Base-by-base conservation (phyloP, 805 yeast species). In the Ogataea chonburiensis region DNA sequence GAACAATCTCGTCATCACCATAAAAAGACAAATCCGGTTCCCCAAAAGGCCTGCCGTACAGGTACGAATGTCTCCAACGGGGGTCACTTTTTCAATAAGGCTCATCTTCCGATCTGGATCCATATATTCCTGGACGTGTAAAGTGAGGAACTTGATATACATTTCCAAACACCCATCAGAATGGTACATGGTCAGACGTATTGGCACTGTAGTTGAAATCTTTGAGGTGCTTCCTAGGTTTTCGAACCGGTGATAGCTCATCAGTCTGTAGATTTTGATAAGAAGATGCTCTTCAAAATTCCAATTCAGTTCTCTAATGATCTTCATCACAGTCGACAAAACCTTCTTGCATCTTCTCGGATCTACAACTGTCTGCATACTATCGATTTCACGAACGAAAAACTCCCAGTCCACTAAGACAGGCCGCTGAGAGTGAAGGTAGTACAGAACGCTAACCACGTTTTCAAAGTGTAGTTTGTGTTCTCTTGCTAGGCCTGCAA, bases 1-100 rank as follows among this genome's bases (percentile, higher is more conserved):
- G 46, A 63, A 61, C 1, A 60, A 37, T 24, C 46, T 37, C 2
- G 57, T 45, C 53, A 60, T 50, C 17, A 55, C 45, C 26, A 63
- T 37, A 14, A 62, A 38, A 3, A 63, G 37, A 25, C 59, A 56
- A 4, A 55, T 45, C 24, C 67, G 42, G 41, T 59, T 61, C 24
- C 49, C 50, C 13, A 63, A 37, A 3, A 57, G 44, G 1, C 28
- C 24, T 3, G 45, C 15, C 4, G 55, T 48, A 37, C 54, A 52
- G 3, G 58, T 54, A 23, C 45, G 40, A 8, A 59, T 44, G 15
- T 55, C 51, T 12, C 63, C 57, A 9, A 62, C 49, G 1, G 68
- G 68, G 7, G 55, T 58, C 14, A 63, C 40, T 27, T 60, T 60
- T 20, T 62, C 67, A 13, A 62, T 34, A 19, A 61, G 27, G 19